Percentiles rank a stretch among this genome's conserved stretches.
Conservation (phyloP, 2,329 filamentous ascomycete species). For the Aspergillus awamori region DNA sequence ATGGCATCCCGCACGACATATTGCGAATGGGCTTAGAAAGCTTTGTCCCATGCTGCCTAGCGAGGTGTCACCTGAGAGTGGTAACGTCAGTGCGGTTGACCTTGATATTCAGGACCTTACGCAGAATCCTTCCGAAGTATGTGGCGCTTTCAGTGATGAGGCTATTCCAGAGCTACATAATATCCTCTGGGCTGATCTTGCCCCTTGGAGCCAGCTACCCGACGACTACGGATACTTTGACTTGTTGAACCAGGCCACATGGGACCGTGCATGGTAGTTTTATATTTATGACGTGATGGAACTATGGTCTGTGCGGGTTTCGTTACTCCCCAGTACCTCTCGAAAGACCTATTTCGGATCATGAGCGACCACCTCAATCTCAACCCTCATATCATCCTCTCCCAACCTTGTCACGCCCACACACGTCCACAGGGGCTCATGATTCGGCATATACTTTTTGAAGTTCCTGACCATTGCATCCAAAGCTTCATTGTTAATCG, state of each 20-base stretch:
- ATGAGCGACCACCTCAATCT: slow-evolving; percentile 61
- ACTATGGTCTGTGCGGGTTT: no score
- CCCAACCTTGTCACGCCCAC: slow-evolving; percentile 56
- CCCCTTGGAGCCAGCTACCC: not conserved
- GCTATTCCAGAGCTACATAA: not conserved
- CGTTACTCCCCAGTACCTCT: no score
- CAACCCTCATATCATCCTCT: slow-evolving; percentile 57
- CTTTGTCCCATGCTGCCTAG: not conserved
- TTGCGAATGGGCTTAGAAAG: not conserved
- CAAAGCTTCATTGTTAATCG: slow-evolving; percentile 44
- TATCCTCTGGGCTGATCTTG: not conserved
- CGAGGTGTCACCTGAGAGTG: not conserved
- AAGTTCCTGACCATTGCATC: slow-evolving; percentile 52
- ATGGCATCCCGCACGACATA: slow-evolving; percentile 9
- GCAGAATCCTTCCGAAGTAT: not conserved
- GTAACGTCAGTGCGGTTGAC: not conserved
- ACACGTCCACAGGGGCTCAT: slow-evolving; percentile 58
- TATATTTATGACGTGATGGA: no score
- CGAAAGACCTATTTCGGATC: slow-evolving; percentile 24
- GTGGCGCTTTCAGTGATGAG: not conserved
- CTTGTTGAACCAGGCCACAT: not conserved
- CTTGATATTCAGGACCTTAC: not conserved
- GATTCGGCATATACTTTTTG: slow-evolving; percentile 55
- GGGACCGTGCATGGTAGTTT: not conserved
- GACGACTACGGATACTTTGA: slow-evolving; percentile 3